Conservation (phyloP, 768 basidiomycete species). For the Lyophyllum semitale region DNA sequence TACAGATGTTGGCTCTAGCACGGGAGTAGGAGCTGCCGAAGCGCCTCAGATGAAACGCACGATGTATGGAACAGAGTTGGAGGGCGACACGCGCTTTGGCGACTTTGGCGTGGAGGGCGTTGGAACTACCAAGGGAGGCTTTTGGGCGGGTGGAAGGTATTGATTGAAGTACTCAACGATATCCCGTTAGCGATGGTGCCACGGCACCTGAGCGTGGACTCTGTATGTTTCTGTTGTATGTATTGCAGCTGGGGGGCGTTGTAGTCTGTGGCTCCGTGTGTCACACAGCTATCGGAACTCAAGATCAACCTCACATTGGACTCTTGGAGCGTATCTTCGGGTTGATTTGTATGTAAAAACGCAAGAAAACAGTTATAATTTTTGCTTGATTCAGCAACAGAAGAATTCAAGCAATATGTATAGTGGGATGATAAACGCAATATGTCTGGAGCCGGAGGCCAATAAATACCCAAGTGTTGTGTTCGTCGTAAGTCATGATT, state of each 20-base stretch:
- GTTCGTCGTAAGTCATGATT: not conserved
- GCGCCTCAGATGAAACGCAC: slow-evolving; percentile 59
- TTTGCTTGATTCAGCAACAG: slow-evolving; percentile 19
- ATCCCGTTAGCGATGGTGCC: not conserved
- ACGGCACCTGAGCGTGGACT: not conserved
- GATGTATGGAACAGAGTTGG: slow-evolving; percentile 84
- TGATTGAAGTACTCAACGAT: slow-evolving; percentile 24
- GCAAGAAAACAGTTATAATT: not conserved
- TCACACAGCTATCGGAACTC: no score
- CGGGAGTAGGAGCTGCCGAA: slow-evolving; percentile 22
- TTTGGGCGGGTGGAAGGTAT: slow-evolving; percentile 60
- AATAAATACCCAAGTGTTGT: slow-evolving; percentile 11
- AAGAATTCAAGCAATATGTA: slow-evolving; percentile 14
- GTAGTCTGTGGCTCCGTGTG: no score
- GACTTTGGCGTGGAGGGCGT: slow-evolving; percentile 83
- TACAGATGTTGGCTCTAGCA: slow-evolving; percentile 30
- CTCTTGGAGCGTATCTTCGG: no score
- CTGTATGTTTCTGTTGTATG: not conserved
- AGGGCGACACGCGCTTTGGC: slow-evolving; percentile 81
- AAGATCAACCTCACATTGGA: no score
- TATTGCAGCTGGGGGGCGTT: not conserved
- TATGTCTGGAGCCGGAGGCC: slow-evolving; percentile 10
- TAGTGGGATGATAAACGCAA: slow-evolving; percentile 12
- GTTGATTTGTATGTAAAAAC: no score
- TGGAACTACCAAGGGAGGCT: slow-evolving; percentile 50